Percentiles rank a stretch among this genome's conserved stretches.
Evolutionary conservation across 1,284 basidiomycete species (phyloP).

Genomic region (Macrocystidia cucumis): DNA sequence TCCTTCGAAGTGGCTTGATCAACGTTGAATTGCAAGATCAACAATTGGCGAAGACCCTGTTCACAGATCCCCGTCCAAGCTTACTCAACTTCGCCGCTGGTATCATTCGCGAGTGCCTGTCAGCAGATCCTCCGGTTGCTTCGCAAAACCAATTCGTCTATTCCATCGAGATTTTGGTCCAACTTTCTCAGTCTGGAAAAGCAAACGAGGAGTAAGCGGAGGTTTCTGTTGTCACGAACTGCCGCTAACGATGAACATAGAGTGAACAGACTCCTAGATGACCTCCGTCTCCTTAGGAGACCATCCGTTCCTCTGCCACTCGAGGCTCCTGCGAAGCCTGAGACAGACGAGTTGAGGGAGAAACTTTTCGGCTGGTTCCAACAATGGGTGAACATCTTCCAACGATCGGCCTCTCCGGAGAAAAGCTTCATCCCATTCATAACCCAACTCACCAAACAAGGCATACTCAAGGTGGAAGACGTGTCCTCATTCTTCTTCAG

Average conservation of each 20-base stretch:
- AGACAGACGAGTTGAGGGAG: constrained; percentile 64
- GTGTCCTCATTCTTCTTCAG: constrained; percentile 98
- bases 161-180: constrained; percentile 78
- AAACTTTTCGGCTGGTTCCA: constrained; percentile 74
- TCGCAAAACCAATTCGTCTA: constrained; percentile 76
- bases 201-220: constrained; percentile 70
- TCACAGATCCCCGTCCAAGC: constrained; percentile 71
- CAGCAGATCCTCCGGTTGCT: constrained; percentile 71
- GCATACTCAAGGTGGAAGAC: constrained; percentile 94
- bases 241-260: constrained; percentile 14
- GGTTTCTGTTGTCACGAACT: constrained; percentile 1
- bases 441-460: constrained; percentile 92
- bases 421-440: constrained; percentile 98
- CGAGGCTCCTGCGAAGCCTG: constrained; percentile 43
- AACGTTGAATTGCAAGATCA: constrained; percentile 79
- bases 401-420: constrained; percentile 84
- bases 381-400: constrained; percentile 95
- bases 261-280: constrained; percentile 56
- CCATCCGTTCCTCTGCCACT: constrained; percentile 25
- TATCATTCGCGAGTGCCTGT: constrained; percentile 82
- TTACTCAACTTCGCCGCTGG: constrained; percentile 81
- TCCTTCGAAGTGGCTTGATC: constrained; percentile 82
- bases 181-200: constrained; percentile 68
- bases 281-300: constrained; percentile 58
- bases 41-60: constrained; percentile 85